phyloP scores from a whole-genome alignment of 352 stramenopile species.

The Pythium dissimile region DNA sequence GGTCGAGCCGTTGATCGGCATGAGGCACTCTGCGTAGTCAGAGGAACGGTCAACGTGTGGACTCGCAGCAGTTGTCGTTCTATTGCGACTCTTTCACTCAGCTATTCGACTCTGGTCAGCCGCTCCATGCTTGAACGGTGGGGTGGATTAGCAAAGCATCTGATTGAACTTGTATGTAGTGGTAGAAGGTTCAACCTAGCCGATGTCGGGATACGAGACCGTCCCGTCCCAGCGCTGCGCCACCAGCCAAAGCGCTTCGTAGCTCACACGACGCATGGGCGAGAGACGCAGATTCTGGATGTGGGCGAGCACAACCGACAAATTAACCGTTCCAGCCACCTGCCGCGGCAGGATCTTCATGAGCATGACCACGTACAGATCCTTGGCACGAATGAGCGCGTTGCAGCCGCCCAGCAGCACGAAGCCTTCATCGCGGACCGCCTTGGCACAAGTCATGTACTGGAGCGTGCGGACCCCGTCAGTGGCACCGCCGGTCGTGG shows the following conservation, averaged over 20 bases:
- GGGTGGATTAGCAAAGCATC: too few relatives aligned
- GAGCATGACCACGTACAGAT: constrained; percentile 32
- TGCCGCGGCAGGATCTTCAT: constrained; percentile 27
- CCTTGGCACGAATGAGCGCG: constrained; percentile 33
- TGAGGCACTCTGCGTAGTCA: too few relatives aligned
- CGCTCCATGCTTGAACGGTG: too few relatives aligned
- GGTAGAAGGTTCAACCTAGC: constrained; percentile 5
- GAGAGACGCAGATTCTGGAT: constrained; percentile 27
- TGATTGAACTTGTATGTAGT: too few relatives aligned
- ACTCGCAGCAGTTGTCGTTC: too few relatives aligned
- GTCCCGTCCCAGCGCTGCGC: constrained; percentile 26
- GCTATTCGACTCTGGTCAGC: too few relatives aligned
- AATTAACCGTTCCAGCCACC: constrained; percentile 28
- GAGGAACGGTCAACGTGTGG: too few relatives aligned
- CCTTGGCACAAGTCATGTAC: constrained; percentile 32
- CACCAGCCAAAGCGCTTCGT: constrained; percentile 23
- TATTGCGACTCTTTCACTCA: too few relatives aligned
- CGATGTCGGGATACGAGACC: constrained; percentile 34
- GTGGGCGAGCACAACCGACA: constrained; percentile 29
- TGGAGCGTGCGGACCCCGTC: constrained; percentile 13
- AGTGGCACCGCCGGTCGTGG: not conserved
- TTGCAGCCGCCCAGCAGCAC: constrained; percentile 31
- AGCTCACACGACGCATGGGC: constrained; percentile 29
- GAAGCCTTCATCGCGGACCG: constrained; percentile 35
- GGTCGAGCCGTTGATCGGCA: too few relatives aligned